A percentile compares a stretch with the other conserved stretches of the same genome.
Conservation (phyloP, 495 filamentous ascomycete species). For the Tetracladium marchalianum region DNA sequence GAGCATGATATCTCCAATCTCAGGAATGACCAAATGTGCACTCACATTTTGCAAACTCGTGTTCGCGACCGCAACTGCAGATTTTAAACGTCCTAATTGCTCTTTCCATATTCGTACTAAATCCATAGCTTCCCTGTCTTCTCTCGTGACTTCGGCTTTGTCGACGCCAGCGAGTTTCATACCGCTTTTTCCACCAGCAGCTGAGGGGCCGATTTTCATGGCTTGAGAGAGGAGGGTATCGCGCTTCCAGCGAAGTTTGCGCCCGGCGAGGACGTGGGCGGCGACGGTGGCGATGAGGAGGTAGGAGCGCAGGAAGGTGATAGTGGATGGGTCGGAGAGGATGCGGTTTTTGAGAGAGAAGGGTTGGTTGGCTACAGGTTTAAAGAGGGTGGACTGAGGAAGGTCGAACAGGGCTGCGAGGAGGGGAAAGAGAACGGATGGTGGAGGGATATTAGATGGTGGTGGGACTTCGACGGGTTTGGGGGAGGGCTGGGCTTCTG, state of each 20-base stretch:
- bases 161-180: slow-evolving; percentile 87
- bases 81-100: slow-evolving; percentile 50
- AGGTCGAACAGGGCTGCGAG: slow-evolving; percentile 58
- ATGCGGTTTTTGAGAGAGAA: slow-evolving; percentile 45
- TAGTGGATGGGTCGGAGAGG: slow-evolving; percentile 42
- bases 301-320: slow-evolving; percentile 41
- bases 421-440: slow-evolving; percentile 66
- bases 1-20: slow-evolving; percentile 51
- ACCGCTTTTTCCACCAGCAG: slow-evolving; percentile 52
- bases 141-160: slow-evolving; percentile 66
- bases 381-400: slow-evolving; percentile 41
- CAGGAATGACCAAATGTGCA: slow-evolving; percentile 46
- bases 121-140: slow-evolving; percentile 81
- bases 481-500: not conserved
- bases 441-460: slow-evolving; percentile 84
- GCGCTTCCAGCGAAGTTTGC: slow-evolving; percentile 80
- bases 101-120: slow-evolving; percentile 63
- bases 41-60: slow-evolving; percentile 20
- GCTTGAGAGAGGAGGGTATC: slow-evolving; percentile 76
- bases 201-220: slow-evolving; percentile 74
- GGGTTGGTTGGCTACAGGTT: slow-evolving; percentile 39
- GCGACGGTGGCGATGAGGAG: slow-evolving; percentile 54
- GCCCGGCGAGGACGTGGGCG: slow-evolving; percentile 75
- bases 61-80: slow-evolving; percentile 45
- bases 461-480: slow-evolving; percentile 39